Evolutionary conservation across 1,139 yeast species (phyloP), one percentile per base, ranked within the genome.

Genomic region (Saccharomycopsis hybrid): DNA sequence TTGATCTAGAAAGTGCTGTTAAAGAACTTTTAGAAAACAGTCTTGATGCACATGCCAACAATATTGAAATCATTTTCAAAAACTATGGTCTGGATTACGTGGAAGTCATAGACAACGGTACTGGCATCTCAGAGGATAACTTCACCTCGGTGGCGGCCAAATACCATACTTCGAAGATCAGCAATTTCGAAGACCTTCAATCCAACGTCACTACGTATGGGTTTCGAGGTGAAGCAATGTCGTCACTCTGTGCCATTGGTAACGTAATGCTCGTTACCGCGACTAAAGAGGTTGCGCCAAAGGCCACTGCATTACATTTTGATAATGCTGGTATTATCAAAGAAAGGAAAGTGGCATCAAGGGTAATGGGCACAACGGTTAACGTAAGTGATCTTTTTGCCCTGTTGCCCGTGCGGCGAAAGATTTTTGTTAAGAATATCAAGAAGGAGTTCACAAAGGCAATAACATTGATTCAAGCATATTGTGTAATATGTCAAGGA

Each of bases 21-120:
- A 92, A 92, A 62, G 98, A 92, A 63, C 68, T 90, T 8, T 72
- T 92, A 1, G 98, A 92, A 60, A 92, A 92, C 62, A 70, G 95
- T 43, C 69, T 92, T 7, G 97, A 90, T 65, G 95, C 97, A 0
- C 64, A 72, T 31, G 77, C 95, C 28, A 71, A 78, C 0, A 76
- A 76, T 46, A 71, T 92, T 29, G 95, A 87, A 47, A 68, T 90
- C 5, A 67, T 68, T 13, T 79, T 89, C 58, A 73, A 71, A 57
- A 80, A 87, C 57, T 77, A 84, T 60, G 97, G 97, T 0, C 60
- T 84, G n/a, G 94, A 85, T 50, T 70, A 79, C 0, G 67, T 90
- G 4, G 89, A 81, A 59, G 77, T 89, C 4, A 66, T 67, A 30
- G 97, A 90, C 65, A 80, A 89, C 62, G 97, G 97, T 1, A 65